These are phyloP conservation scores for Platismatia glauca DNA, from an alignment of 495 filamentous ascomycete species.

Conservation along the genomic window DNA sequence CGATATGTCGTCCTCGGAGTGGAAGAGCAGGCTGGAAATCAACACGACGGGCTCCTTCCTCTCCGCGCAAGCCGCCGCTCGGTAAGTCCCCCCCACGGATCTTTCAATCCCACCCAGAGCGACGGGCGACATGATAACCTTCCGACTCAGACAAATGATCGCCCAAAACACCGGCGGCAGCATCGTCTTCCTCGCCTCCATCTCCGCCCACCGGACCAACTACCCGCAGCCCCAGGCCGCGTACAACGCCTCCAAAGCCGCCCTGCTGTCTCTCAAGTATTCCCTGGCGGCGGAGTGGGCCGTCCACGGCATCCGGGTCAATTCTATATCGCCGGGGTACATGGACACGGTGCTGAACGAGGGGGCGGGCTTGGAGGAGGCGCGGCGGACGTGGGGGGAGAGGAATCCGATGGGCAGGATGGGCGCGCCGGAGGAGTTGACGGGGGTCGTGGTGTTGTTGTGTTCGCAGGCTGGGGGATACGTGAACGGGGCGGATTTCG, in stretches of 20 bases:
- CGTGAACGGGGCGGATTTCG: slow-evolving; percentile 56
- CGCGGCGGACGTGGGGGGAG: slow-evolving; percentile 47
- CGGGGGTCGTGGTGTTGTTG: slow-evolving; percentile 57
- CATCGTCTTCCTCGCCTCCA: slow-evolving; percentile 56
- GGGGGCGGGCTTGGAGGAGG: slow-evolving; percentile 48
- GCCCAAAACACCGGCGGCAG: slow-evolving; percentile 39
- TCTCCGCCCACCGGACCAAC: slow-evolving; percentile 52
- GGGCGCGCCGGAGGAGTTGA: slow-evolving; percentile 55
- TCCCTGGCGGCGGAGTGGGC: slow-evolving; percentile 42
- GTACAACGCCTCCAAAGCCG: slow-evolving; percentile 39
- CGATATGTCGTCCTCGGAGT: slow-evolving; percentile 46
- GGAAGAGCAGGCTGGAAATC: slow-evolving; percentile 52
- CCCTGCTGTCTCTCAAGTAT: slow-evolving; percentile 28
- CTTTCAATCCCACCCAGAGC: neutral
- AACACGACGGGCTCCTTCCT: slow-evolving; percentile 60
- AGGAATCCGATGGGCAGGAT: slow-evolving; percentile 62
- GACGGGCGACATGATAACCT: no score
- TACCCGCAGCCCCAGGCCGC: slow-evolving; percentile 38
- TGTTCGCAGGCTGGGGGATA: slow-evolving; percentile 54
- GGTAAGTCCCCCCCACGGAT: neutral
- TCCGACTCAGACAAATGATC: slow-evolving; percentile 32
- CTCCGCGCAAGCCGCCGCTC: slow-evolving; percentile 52
- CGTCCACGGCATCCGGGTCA: slow-evolving; percentile 54
- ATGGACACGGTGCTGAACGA: slow-evolving; percentile 77
- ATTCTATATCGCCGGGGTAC: slow-evolving; percentile 63